Conservation (phyloP, 2,329 filamentous ascomycete species). For the Xylaria arbuscula region DNA sequence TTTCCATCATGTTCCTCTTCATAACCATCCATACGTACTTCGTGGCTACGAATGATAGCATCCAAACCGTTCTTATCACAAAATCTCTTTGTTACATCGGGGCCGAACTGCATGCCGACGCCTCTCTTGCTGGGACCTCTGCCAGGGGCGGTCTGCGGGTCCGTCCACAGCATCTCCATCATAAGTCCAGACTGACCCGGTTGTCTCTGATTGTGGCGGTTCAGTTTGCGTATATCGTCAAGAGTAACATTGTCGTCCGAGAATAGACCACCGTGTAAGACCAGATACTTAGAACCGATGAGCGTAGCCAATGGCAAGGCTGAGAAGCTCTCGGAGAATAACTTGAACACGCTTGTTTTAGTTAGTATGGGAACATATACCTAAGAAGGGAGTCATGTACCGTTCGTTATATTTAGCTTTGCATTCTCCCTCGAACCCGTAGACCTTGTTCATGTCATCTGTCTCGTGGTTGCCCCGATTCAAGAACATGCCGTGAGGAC, state of each 20-base stretch:
- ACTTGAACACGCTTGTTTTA: slow-evolving; percentile 78
- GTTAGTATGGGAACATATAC: slow-evolving; percentile 37
- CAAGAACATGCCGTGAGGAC: slow-evolving; percentile 88
- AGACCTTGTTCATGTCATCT: slow-evolving; percentile 98
- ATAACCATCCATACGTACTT: slow-evolving; percentile 99
- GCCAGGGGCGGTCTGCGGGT: slow-evolving; percentile 86
- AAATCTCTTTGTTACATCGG: slow-evolving; percentile 95
- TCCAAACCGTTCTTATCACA: slow-evolving; percentile 96
- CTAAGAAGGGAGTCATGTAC: slow-evolving; percentile 46
- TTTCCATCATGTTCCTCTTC: slow-evolving; percentile 95
- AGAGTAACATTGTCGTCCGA: slow-evolving; percentile 93
- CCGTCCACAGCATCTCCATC: slow-evolving; percentile 99
- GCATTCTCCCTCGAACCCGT: slow-evolving; percentile 98
- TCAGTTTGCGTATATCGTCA: slow-evolving; percentile 92
- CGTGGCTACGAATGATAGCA: slow-evolving; percentile 95
- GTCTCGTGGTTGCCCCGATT: slow-evolving; percentile 99
- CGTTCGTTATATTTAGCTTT: slow-evolving; percentile 97
- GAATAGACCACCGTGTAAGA: slow-evolving; percentile 94
- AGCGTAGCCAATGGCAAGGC: slow-evolving; percentile 91
- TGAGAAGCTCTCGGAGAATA: slow-evolving; percentile 98
- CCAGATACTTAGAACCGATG: slow-evolving; percentile 89
- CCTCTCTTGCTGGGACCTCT: slow-evolving; percentile 96
- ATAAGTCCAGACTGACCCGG: slow-evolving; percentile 94
- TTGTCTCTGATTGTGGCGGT: slow-evolving; percentile 90
- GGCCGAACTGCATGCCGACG: slow-evolving; percentile 95